phyloP scores from a whole-genome alignment of 2,329 filamentous ascomycete species.

The Ustilaginoidea virens region DNA sequence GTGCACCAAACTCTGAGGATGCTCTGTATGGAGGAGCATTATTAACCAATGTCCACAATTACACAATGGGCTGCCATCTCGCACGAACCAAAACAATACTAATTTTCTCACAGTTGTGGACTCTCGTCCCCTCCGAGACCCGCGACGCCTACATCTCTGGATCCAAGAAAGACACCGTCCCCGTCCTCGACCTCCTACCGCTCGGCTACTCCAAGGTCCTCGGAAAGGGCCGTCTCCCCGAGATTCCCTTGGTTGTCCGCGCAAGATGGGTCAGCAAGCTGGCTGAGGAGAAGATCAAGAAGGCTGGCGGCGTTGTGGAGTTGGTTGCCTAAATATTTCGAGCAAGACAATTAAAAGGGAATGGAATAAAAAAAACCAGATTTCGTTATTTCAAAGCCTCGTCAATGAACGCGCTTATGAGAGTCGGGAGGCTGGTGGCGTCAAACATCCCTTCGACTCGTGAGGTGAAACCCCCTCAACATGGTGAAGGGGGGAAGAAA shows the following conservation, averaged over 20 bases:
- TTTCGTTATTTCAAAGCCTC: slow-evolving; percentile 1
- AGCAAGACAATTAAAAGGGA: no score
- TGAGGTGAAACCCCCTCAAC: no score
- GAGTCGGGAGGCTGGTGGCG: no score
- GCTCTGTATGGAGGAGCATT: no score
- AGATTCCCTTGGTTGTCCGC: slow-evolving; percentile 86
- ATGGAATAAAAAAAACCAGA: slow-evolving; percentile 1
- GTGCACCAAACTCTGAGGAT: no score
- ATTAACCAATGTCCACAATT: no score
- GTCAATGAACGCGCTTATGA: background rate
- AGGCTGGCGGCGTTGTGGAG: slow-evolving; percentile 91
- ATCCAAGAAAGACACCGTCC: slow-evolving; percentile 75
- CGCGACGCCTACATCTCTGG: slow-evolving; percentile 81
- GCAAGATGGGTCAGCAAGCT: slow-evolving; percentile 91
- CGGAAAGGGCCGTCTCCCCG: slow-evolving; percentile 91
- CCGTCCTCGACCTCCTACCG: slow-evolving; percentile 92
- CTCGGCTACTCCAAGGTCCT: slow-evolving; percentile 98
- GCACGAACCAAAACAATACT: slow-evolving; percentile 9
- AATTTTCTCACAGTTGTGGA: slow-evolving; percentile 57
- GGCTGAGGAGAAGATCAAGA: slow-evolving; percentile 98
- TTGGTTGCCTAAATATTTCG: slow-evolving; percentile 75
- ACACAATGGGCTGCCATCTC: no score
- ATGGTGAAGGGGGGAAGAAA: no score
- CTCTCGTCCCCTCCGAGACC: slow-evolving; percentile 82
- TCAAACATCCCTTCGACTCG: no score